Base-by-base conservation (phyloP, 768 basidiomycete species). In the Collybiopsis luxurians region DNA sequence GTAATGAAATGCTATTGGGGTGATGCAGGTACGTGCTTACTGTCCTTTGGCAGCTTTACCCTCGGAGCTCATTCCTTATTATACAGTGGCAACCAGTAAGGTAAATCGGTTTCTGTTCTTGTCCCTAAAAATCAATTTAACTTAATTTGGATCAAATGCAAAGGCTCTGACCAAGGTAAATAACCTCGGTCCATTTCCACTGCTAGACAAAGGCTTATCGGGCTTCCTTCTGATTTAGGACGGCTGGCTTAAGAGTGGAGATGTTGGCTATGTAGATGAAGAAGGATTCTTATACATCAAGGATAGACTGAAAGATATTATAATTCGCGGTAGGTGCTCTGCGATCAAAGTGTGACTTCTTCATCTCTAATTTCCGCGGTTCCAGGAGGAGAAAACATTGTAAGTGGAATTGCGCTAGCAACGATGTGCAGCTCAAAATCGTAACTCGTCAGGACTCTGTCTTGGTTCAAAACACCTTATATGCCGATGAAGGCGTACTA, bases 1-100 rank as follows among this genome's bases (percentile, higher is more conserved):
- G 56, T 74, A 11, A 73, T 70, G 71, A 63, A 73, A 17, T 64
- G 62, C 5, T 77, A 77, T 49, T 75, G 71, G 70, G 67, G 67
- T 10, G 73, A 75, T 39, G 67, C 66, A 57, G 72, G 73, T 56
- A 26, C n/a, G n/a, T n/a, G n/a, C n/a, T n/a, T n/a, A 21, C 9
- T 15, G 39, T 31, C 6, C n/a, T n/a, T 5, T n/a, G 17, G 13
- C 44, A 4, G 15, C 38, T 7, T 23, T 26, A 48, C 60, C 70
- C 51, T 40, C 1, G 36, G 4, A 27, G 9, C 6, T 19, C n/a
- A 28, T 17, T 10, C 38, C 17, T 12, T 36, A n/a, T 42, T n/a
- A 7, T 19, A 5, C 51, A 63, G 72, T 55, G 19, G 72, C 71
- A 19, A 73, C 72, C 21, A 62, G 55, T 7, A 66, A 66, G 51